A percentile compares a stretch with the other conserved stretches of the same genome.
Evolutionary conservation across 2,329 filamentous ascomycete species (phyloP).

Genomic region (Neodidymelliopsis sp.): DNA sequence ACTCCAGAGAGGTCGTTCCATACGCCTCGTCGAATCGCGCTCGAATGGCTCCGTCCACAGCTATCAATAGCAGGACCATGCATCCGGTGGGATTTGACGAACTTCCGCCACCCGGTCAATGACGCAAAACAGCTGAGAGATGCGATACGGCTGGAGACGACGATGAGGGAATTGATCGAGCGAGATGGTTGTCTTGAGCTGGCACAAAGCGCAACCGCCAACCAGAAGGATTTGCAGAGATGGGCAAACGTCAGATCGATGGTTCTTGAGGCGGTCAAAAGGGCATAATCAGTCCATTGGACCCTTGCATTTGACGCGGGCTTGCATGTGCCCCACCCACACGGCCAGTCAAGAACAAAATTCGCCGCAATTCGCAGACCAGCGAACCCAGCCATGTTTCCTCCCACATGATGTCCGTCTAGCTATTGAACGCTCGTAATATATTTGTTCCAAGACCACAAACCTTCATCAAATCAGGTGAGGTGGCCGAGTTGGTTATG

Average conservation of each 20-base stretch:
- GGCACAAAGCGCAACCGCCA: conserved; percentile 4
- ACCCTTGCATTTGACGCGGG: neutral
- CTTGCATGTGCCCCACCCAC: too few relatives aligned
- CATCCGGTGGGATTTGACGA: conserved; percentile 8
- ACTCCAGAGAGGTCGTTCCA: too few relatives aligned
- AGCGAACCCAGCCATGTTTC: too few relatives aligned
- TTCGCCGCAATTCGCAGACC: too few relatives aligned
- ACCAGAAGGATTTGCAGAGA: neutral
- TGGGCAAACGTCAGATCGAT: neutral
- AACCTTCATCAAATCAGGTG: neutral
- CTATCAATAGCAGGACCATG: neutral
- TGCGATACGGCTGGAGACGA: neutral
- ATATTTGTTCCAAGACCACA: neutral
- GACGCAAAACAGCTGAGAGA: neutral
- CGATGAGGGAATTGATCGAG: neutral
- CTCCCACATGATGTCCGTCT: too few relatives aligned
- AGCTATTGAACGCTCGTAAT: too few relatives aligned
- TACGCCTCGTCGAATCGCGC: too few relatives aligned
- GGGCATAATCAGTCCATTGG: neutral
- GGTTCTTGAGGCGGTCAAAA: neutral
- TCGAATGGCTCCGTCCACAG: conserved; percentile 4
- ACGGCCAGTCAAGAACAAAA: too few relatives aligned
- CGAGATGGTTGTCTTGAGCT: conserved; percentile 1
- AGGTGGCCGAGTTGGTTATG: neutral
- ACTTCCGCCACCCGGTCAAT: neutral